These are phyloP conservation scores for Colletotrichum sp. DNA, from an alignment of 2,329 filamentous ascomycete species.

Conservation along the genomic window DNA sequence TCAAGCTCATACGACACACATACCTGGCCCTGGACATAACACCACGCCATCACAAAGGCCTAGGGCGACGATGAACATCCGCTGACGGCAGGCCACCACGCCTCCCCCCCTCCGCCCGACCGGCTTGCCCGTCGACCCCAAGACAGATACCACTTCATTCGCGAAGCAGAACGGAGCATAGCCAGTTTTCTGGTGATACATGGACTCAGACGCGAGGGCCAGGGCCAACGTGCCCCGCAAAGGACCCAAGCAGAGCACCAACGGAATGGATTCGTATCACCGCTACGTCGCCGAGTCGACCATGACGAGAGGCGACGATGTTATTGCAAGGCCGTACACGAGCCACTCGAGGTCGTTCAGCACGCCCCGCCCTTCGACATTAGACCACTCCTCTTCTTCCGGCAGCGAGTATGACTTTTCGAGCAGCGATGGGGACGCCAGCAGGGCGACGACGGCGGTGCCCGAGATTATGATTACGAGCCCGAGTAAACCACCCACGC, in stretches of 20 bases:
- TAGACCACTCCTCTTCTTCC: not conserved
- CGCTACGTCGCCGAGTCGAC: slow-evolving; percentile 19
- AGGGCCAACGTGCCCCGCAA: slow-evolving; percentile 21
- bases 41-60: not conserved
- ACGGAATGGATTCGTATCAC: slow-evolving; percentile 21
- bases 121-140: not conserved
- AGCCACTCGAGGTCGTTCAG: slow-evolving; percentile 19
- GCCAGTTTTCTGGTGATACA: not conserved
- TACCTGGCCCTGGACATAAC: not conserved
- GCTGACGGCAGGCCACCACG: not conserved
- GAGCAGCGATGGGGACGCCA: not conserved
- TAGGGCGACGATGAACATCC: slow-evolving; percentile 3
- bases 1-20: not conserved
- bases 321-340: slow-evolving; percentile 9
- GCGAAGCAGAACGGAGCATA: not conserved
- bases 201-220: slow-evolving; percentile 16
- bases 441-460: not conserved
- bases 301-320: not conserved
- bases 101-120: not conserved
- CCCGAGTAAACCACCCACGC: not conserved
- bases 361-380: slow-evolving; percentile 7
- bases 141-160: not conserved
- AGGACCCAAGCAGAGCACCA: slow-evolving; percentile 10
- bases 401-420: not conserved
- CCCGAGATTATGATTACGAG: slow-evolving; percentile 12